phyloP scores from a whole-genome alignment of 345 rosid species.

The Ceriops zippeliana region DNA sequence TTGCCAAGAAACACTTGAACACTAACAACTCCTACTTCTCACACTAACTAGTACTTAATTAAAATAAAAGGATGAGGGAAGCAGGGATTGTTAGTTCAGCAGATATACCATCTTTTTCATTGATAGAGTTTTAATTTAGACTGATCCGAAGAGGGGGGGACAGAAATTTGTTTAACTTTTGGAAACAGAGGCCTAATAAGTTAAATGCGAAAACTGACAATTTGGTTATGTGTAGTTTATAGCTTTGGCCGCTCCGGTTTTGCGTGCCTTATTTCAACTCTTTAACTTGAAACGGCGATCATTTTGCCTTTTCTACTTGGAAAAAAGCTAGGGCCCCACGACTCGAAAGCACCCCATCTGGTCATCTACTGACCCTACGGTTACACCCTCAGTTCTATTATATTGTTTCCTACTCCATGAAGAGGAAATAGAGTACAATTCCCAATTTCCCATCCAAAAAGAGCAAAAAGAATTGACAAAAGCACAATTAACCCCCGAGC shows the following conservation, averaged over 20 bases:
- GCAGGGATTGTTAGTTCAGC: no score
- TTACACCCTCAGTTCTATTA: no score
- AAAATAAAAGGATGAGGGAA: no score
- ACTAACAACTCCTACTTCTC: not conserved
- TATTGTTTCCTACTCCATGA: no score
- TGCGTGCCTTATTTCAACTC: slow-evolving; percentile 19
- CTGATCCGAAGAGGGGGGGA: not conserved
- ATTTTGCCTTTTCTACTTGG: not conserved
- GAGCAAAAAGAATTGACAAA: no score
- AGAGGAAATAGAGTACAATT: not conserved
- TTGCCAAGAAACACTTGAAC: not conserved
- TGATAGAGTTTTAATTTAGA: no score
- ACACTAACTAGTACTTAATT: no score
- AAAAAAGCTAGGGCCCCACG: no score
- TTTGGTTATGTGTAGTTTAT: slow-evolving; percentile 4
- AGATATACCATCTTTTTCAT: no score
- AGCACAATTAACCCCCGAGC: no score
- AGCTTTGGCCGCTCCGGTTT: slow-evolving; percentile 15
- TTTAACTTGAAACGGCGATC: not conserved
- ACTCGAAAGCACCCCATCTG: no score
- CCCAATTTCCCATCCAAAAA: not conserved
- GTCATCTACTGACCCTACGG: no score
- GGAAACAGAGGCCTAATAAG: not conserved
- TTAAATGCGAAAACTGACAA: not conserved
- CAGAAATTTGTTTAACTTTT: not conserved